Evolutionary conservation across 2,329 filamentous ascomycete species (phyloP).

Genomic region (Fusarium sulawesiense): DNA sequence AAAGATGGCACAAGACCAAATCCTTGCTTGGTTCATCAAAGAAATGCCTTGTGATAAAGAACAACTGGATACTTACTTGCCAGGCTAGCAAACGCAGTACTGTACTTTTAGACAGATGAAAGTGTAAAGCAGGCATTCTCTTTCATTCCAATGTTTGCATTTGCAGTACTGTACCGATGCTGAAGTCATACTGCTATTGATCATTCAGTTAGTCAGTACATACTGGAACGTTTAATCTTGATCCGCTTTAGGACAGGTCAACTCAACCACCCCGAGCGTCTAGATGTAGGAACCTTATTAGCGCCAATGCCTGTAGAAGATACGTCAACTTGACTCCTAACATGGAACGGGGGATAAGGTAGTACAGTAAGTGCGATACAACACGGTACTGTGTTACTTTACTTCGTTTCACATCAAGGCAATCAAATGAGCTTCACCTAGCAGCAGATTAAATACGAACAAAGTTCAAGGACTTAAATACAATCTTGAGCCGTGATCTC

Average conservation of each 20-base stretch:
- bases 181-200: background rate
- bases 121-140: background rate
- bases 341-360: background rate
- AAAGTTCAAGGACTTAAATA: background rate
- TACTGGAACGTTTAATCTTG: background rate
- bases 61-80: background rate
- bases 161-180: background rate
- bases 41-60: constrained; percentile 22
- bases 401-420: constrained; percentile 6
- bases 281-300: background rate
- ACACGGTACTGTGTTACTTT: background rate
- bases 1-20: constrained; percentile 18
- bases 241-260: background rate
- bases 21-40: background rate
- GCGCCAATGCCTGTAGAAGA: background rate
- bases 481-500: background rate
- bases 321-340: constrained; percentile 4
- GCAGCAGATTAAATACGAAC: background rate
- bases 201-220: background rate
- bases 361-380: background rate
- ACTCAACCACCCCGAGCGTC: background rate
- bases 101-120: background rate
- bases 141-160: constrained; percentile 10
- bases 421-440: background rate
- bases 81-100: background rate